phyloP scores from a whole-genome alignment of 768 basidiomycete species.

The Serendipita sp. region DNA sequence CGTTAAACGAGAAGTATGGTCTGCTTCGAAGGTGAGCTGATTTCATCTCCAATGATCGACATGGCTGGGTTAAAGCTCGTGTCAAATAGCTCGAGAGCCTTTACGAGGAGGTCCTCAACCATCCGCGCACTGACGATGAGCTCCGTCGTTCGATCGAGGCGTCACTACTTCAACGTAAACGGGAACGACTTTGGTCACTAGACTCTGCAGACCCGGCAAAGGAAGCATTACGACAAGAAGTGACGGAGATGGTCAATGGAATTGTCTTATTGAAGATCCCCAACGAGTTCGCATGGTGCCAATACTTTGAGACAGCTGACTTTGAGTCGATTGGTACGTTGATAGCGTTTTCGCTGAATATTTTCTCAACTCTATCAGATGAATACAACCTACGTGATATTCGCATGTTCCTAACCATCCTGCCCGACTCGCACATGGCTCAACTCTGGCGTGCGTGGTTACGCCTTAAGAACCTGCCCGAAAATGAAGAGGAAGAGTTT shows the following conservation, averaged over 20 bases:
- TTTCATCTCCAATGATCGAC: neutral
- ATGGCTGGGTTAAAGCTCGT: neutral
- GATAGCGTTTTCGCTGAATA: neutral
- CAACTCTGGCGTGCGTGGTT: neutral
- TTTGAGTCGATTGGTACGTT: slow-evolving; percentile 44
- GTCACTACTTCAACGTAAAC: slow-evolving; percentile 51
- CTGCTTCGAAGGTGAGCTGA: slow-evolving; percentile 36
- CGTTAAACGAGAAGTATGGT: slow-evolving; percentile 40
- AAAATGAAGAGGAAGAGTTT: slow-evolving; percentile 11
- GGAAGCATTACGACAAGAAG: slow-evolving; percentile 32
- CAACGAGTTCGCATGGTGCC: slow-evolving; percentile 69
- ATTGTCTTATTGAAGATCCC: slow-evolving; percentile 57
- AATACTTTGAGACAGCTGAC: slow-evolving; percentile 61
- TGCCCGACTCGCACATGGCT: neutral
- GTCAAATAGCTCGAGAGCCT: slow-evolving; percentile 41
- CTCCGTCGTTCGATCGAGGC: slow-evolving; percentile 62
- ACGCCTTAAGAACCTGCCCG: neutral
- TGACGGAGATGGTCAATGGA: slow-evolving; percentile 59
- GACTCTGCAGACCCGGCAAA: slow-evolving; percentile 24
- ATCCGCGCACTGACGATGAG: slow-evolving; percentile 61
- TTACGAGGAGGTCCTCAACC: slow-evolving; percentile 67
- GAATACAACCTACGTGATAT: neutral
- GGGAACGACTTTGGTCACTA: slow-evolving; percentile 38
- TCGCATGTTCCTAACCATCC: slow-evolving; percentile 2
- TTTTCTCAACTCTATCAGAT: neutral